A percentile compares a stretch with the other conserved stretches of the same genome.
These are phyloP conservation scores for Elongisporangium senticosum DNA, from an alignment of 352 stramenopile genomes.

Conservation along the genomic window DNA sequence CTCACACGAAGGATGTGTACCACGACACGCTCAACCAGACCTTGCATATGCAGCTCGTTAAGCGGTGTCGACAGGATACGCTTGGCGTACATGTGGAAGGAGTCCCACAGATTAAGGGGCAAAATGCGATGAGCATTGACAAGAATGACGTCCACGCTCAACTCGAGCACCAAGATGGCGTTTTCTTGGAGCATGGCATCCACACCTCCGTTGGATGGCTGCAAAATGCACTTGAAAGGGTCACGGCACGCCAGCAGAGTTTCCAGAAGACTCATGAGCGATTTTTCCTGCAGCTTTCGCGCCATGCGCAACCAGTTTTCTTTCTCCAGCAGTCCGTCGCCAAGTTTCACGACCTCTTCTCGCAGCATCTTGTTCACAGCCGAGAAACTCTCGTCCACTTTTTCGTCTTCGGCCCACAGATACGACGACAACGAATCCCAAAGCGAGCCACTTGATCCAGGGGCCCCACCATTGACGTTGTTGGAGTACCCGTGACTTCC, in stretches of 20 bases:
- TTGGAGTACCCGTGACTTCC: slow-evolving; percentile 40
- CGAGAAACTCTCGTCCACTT: slow-evolving; percentile 72
- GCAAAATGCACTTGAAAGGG: slow-evolving; percentile 73
- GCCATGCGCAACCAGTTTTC: slow-evolving; percentile 84
- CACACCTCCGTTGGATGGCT: slow-evolving; percentile 34
- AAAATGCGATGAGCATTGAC: slow-evolving; percentile 79
- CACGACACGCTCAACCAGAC: slow-evolving; percentile 76
- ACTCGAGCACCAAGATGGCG: slow-evolving; percentile 80
- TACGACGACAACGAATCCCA: slow-evolving; percentile 84
- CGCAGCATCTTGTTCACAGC: slow-evolving; percentile 73
- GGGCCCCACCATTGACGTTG: slow-evolving; percentile 18
- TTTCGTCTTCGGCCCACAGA: slow-evolving; percentile 80
- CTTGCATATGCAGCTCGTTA: slow-evolving; percentile 70
- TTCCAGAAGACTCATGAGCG: slow-evolving; percentile 60
- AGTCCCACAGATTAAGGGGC: slow-evolving; percentile 67
- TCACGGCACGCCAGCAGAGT: slow-evolving; percentile 71
- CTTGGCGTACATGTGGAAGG: slow-evolving; percentile 77
- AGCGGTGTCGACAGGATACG: slow-evolving; percentile 68
- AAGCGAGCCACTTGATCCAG: slow-evolving; percentile 42
- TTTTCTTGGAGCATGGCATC: slow-evolving; percentile 88
- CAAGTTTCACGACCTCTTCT: slow-evolving; percentile 66
- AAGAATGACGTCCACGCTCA: slow-evolving; percentile 80
- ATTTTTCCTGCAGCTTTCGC: slow-evolving; percentile 62
- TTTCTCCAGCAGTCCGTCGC: slow-evolving; percentile 73
- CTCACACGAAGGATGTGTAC: slow-evolving; percentile 83